Percentiles rank a stretch among this genome's conserved stretches.
Conservation (phyloP, 257 asterid species). For the Cynanchum wilfordii region DNA sequence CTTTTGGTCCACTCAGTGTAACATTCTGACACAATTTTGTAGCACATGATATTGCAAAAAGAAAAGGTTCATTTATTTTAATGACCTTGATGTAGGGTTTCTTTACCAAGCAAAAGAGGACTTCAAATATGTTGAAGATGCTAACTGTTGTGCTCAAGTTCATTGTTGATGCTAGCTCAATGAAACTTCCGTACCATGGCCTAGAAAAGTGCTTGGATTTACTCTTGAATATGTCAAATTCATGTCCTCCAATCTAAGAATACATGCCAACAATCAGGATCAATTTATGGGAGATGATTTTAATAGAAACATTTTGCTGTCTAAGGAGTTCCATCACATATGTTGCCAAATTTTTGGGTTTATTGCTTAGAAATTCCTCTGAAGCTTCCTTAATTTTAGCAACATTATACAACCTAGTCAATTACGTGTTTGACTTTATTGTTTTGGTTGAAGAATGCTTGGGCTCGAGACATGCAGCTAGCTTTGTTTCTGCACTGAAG, state of each 20-base stretch:
- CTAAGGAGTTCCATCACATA: conserved; percentile 75
- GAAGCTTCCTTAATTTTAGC: conserved; percentile 35
- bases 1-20: neutral
- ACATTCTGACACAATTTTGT: neutral
- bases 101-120: conserved; percentile 24
- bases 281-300: conserved; percentile 45
- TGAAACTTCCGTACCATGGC: conserved; percentile 37
- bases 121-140: conserved; percentile 44
- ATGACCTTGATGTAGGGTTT: conserved; percentile 34
- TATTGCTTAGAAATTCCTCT: conserved; percentile 39
- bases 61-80: neutral
- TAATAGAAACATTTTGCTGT: conserved; percentile 45
- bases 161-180: conserved; percentile 56
- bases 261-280: conserved; percentile 31
- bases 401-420: conserved; percentile 43
- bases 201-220: conserved; percentile 56
- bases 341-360: conserved; percentile 65
- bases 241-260: conserved; percentile 40
- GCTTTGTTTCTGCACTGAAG: conserved; percentile 44
- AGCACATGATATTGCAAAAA: neutral
- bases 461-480: conserved; percentile 57
- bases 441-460: conserved; percentile 63
- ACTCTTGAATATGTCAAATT: conserved; percentile 42
- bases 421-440: conserved; percentile 50
- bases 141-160: conserved; percentile 69